Conservation (phyloP, 208 protist species). For the Phytomonas sp. region DNA sequence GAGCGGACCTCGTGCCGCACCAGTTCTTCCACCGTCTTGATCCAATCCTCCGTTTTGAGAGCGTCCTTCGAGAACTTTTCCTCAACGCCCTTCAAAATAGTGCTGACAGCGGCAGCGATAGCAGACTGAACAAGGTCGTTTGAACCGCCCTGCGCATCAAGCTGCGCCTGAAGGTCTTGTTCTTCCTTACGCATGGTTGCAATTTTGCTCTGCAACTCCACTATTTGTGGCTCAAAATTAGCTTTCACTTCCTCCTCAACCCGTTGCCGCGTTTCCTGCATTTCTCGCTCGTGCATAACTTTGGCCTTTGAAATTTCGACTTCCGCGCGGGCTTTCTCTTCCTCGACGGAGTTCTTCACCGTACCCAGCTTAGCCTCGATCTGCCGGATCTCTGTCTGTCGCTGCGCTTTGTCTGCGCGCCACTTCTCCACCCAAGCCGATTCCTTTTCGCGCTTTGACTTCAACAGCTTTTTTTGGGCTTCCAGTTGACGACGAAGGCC, state of each 20-base stretch:
- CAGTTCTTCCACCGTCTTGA: conserved; percentile 36
- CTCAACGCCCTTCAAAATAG: conserved; percentile 44
- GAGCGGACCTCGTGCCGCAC: conserved; percentile 61
- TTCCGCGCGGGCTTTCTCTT: conserved; percentile 42
- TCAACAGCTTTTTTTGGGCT: conserved; percentile 49
- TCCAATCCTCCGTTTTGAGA: conserved; percentile 30
- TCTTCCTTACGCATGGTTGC: conserved; percentile 39
- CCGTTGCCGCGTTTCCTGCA: conserved; percentile 30
- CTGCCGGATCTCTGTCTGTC: conserved; percentile 56
- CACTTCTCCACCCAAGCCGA: conserved; percentile 43
- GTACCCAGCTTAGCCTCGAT: conserved; percentile 45
- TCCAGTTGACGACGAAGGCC: conserved; percentile 45
- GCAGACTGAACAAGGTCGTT: conserved; percentile 39
- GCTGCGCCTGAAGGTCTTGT: conserved; percentile 28
- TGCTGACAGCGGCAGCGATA: conserved; percentile 39
- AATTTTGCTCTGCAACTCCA: conserved; percentile 24
- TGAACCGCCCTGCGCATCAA: conserved; percentile 27
- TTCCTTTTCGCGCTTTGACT: conserved; percentile 39
- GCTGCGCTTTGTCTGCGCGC: conserved; percentile 58
- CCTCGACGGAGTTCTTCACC: conserved; percentile 39
- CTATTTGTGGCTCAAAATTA: conserved; percentile 45
- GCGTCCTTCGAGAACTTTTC: conserved; percentile 31
- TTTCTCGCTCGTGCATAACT: conserved; percentile 36
- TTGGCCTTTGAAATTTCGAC: conserved; percentile 34
- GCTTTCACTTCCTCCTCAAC: conserved; percentile 42